phyloP scores from a whole-genome alignment of 495 filamentous ascomycete genomes.

The Trichoderma parareesei region DNA sequence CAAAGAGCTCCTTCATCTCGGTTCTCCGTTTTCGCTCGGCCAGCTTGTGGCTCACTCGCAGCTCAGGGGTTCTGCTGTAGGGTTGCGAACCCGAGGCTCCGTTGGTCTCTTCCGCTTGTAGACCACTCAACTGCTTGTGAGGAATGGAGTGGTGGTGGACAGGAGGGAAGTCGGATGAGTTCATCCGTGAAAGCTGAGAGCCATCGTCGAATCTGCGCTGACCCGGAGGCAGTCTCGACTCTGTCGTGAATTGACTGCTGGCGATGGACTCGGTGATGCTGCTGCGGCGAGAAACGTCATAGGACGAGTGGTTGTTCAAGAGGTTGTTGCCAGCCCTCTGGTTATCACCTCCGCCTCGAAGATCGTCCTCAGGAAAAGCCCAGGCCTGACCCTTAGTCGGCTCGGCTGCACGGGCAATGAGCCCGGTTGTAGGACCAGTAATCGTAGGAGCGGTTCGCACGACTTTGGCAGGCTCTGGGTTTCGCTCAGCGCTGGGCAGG shows the following conservation, averaged over 20 bases:
- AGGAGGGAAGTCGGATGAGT: slow-evolving; percentile 29
- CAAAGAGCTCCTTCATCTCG: slow-evolving; percentile 98
- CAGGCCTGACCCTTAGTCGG: slow-evolving; percentile 77
- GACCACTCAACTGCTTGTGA: slow-evolving; percentile 58
- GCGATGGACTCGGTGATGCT: slow-evolving; percentile 65
- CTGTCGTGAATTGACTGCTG: slow-evolving; percentile 64
- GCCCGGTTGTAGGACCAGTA: slow-evolving; percentile 65
- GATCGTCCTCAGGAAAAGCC: slow-evolving; percentile 73
- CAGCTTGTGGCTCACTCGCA: slow-evolving; percentile 92
- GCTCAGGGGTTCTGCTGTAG: slow-evolving; percentile 89
- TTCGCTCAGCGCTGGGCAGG: slow-evolving; percentile 47
- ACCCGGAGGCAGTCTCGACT: slow-evolving; percentile 60
- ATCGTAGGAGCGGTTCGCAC: slow-evolving; percentile 63
- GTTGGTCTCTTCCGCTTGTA: slow-evolving; percentile 51
- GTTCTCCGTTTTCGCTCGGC: slow-evolving; percentile 92
- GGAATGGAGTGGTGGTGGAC: slow-evolving; percentile 72
- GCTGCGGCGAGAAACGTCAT: slow-evolving; percentile 59
- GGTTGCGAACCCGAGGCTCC: slow-evolving; percentile 56
- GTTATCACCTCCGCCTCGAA: slow-evolving; percentile 31
- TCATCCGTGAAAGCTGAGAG: slow-evolving; percentile 23
- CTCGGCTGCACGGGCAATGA: slow-evolving; percentile 70
- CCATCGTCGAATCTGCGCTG: slow-evolving; percentile 60
- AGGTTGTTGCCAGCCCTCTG: slow-evolving; percentile 15
- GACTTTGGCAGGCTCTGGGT: slow-evolving; percentile 41
- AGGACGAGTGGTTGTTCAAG: slow-evolving; percentile 37